Percentiles rank a stretch among this genome's conserved stretches.
These are phyloP conservation scores for Colletotrichum plurivorum DNA, from an alignment of 2,329 filamentous ascomycete genomes.

Conservation along the genomic window DNA sequence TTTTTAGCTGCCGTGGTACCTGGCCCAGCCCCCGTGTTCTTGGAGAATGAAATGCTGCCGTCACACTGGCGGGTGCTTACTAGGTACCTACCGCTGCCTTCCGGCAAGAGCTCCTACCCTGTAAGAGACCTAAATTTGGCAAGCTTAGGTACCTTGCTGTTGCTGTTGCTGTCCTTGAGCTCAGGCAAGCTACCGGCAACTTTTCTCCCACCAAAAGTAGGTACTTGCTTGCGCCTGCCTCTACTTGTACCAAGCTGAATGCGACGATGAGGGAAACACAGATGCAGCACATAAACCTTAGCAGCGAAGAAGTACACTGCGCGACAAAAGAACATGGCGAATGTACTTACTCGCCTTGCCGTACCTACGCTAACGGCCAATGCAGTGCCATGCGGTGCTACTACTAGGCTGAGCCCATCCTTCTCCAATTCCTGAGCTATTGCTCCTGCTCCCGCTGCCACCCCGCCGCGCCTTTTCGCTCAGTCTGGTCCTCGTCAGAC, in stretches of 20 bases:
- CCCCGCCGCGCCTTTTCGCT: neutral
- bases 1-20: constrained; percentile 2
- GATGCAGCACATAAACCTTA: too few species aligned
- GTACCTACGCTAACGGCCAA: too few species aligned
- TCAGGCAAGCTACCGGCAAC: neutral
- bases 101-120: neutral
- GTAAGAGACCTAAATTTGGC: too few species aligned
- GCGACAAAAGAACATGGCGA: too few species aligned
- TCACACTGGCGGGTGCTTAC: neutral
- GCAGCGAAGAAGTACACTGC: too few species aligned
- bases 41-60: constrained; percentile 2
- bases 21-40: constrained; percentile 18
- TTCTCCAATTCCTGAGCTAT: constrained; percentile 16
- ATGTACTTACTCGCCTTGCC: too few species aligned
- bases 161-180: neutral
- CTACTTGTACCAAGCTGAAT: neutral
- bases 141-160: neutral
- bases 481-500: constrained; percentile 11
- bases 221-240: neutral
- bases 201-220: neutral
- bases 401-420: constrained; percentile 2
- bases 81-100: constrained; percentile 2
- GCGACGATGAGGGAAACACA: too few species aligned
- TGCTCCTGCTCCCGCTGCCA: neutral
- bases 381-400: neutral